Evolutionary conservation across 176 grass and related monocot genomes (phyloP), one percentile per base, ranked within the genome.

Genomic region (Alloteropsis semialata): DNA sequence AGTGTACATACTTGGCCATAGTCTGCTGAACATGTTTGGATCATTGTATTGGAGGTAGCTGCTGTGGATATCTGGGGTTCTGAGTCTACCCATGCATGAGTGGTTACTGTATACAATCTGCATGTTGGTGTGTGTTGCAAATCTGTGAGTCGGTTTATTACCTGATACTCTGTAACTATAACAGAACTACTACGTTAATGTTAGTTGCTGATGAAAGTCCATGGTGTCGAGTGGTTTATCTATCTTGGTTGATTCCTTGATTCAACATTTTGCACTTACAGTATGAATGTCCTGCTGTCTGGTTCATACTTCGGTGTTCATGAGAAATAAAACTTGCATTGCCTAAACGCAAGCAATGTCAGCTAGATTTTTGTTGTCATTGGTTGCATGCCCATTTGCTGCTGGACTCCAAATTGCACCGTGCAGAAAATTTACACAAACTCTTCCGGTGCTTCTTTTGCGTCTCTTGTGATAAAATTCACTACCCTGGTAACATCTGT

Each of bases 1-100:
- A 80, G 54, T 65, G 54, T 77, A 41, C 28, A 49, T 82, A 85
- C 25, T 18, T 29, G 9, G 5, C 22, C 36, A 63, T 82, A 61
- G 82, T 69, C 50, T 34, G 50, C 85, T 87, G 68, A 69, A 45
- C 45, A 25, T 43, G 18, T 61, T 38, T 87, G 39, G 10, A 25
- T 22, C 39, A 18, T 29, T 72, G 19, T 90, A 82, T n/a, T n/a
- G n/a, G n/a, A n/a, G 83, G 65, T 82, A 32, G 78, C 12, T 76
- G 19, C 9, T 77, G 56, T 86, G 54, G 83, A 86, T 82, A 72
- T 22, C 24, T 25, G 28, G 17, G 29, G 15, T 69, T 63, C 43
- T 81, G 14, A 53, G 34, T 75, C 58, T 43, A 24, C n/a, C 22
- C 43, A 38, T 50, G 29, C 24, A 17, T 8, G 22, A 56, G 33